Evolutionary conservation across 768 basidiomycete genomes (phyloP).

Genomic region (Paxillus involutus): DNA sequence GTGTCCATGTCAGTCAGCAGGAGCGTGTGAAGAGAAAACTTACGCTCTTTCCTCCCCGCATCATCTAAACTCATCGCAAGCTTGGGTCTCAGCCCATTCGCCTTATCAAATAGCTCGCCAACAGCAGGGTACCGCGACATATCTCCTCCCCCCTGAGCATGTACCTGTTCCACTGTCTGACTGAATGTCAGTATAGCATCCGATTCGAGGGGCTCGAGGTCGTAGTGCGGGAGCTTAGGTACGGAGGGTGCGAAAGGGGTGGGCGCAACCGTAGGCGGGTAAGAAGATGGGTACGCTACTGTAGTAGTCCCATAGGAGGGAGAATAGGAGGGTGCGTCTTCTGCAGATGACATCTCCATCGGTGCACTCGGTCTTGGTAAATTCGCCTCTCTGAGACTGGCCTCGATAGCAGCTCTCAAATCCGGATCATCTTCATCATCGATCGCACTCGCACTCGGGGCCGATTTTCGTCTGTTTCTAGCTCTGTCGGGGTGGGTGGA

Average conservation of each 20-base stretch:
- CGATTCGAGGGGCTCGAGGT: constrained; percentile 77
- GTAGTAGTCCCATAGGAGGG: constrained; percentile 29
- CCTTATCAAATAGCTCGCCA: constrained; percentile 81
- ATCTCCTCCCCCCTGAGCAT: constrained; percentile 74
- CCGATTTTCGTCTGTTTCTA: constrained; percentile 11
- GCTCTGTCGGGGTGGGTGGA: constrained; percentile 38
- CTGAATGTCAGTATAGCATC: constrained; percentile 90
- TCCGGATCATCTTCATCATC: constrained; percentile 92
- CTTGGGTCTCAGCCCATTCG: constrained; percentile 75
- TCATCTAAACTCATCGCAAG: constrained; percentile 84
- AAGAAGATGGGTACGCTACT: constrained; percentile 44
- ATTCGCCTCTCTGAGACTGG: constrained; percentile 82
- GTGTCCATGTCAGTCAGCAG: not conserved
- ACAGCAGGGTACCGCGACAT: constrained; percentile 82
- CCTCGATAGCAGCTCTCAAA: constrained; percentile 91
- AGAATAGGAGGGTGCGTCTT: constrained; percentile 33
- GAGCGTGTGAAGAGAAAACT: constrained; percentile 26
- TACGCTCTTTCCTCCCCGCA: constrained; percentile 81
- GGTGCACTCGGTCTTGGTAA: constrained; percentile 82
- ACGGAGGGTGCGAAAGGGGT: constrained; percentile 35
- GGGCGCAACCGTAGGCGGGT: constrained; percentile 40
- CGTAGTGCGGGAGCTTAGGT: constrained; percentile 70
- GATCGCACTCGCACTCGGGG: constrained; percentile 25
- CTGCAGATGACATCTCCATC: constrained; percentile 53
- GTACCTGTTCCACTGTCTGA: constrained; percentile 84